Evolutionary conservation across 2,329 filamentous ascomycete genomes (phyloP), one percentile per base, ranked within the genome.

Genomic region (Neonectria ditissima): DNA sequence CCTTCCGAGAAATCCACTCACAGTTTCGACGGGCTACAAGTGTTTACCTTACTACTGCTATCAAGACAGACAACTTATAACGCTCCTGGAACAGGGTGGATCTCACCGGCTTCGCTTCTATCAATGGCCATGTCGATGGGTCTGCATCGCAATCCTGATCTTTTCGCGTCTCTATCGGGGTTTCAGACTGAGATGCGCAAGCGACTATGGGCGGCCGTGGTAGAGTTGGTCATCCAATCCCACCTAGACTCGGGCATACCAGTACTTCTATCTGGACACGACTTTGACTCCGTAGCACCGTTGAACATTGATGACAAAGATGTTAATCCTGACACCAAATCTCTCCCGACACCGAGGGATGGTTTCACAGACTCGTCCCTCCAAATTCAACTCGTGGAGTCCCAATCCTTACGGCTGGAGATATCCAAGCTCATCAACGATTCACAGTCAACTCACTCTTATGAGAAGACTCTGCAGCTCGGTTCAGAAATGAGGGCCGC

Each of bases 61-160:
- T n/a, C 43, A 20, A 22, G 20, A 45, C 43, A 45, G 43, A 45
- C 43, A 8, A 45, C 43, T 7, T 22, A 45, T 22, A 45, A 45
- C 11, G 11, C 43, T 5, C 5, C 20, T 13, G 43, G 43, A 5
- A 20, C 22, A 20, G 43, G n/a, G 10, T 45, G 43, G 43, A 18
- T 45, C n/a, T 45, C 43, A 22, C 5, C 43, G 18, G 4, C 5
- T 20, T 45, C 43, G 24, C 20, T 45, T 2, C 20, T 45, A 20
- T 20, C 43, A 13, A 45, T 24, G 43, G 43, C 43, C 43, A 45
- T 45, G 43, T 45, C 43, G 20, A 45, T 45, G 43, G 43, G 43
- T 24, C 20, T 45, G 11, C 43, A 45, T 13, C 43, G 13, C 2
- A 24, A 45, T 24, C n/a, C 10, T 22, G 2, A 13, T 13, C 13